Evolutionary conservation across 768 basidiomycete genomes (phyloP), one percentile per base, ranked within the genome.

Genomic region (Mycena polygramma): DNA sequence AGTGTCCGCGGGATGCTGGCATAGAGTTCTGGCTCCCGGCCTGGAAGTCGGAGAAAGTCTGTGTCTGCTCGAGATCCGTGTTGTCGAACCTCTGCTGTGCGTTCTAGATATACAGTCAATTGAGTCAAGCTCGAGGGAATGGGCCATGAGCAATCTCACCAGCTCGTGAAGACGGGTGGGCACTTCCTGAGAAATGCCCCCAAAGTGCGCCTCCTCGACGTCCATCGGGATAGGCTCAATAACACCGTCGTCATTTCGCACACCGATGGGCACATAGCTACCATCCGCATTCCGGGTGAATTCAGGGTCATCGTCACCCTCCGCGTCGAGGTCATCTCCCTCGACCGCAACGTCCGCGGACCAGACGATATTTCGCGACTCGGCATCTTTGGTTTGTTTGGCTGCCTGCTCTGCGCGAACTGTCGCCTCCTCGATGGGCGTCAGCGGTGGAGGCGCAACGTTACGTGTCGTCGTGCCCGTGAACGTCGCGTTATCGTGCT

Each of bases 361-460:
- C 93, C 93, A 95, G 11, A 90, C 87, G 30, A 94, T 79, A 55
- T 85, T 89, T 67, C 94, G 86, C 14, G 81, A 78, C 37, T 83
- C 75, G 2, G 93, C 92, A 68, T 94, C 94, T 70, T 84, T 81
- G 62, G 79, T 80, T 76, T 94, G 93, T 37, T 85, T 82, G 68
- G 91, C 88, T 2, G 83, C 83, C 77, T 93, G 87, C 48, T 89
- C 83, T 11, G 79, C 81, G 41, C 89, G 85, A 37, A 86, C 69
- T 4, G 80, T 80, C 2, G 88, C 87, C 75, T 92, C 91, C 77
- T 92, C 84, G 8, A 86, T 77, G 19, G 91, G 90, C 1, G 89
- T 89, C 2, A 90, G 81, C 60, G 78, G 80, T 11, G 83, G 83
- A 19, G 79, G 64, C 10, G 62, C 76, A 51, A 66, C 73, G 51